Conservation (phyloP, 495 filamentous ascomycete species). For the Aspergillus saccharolyticus region DNA sequence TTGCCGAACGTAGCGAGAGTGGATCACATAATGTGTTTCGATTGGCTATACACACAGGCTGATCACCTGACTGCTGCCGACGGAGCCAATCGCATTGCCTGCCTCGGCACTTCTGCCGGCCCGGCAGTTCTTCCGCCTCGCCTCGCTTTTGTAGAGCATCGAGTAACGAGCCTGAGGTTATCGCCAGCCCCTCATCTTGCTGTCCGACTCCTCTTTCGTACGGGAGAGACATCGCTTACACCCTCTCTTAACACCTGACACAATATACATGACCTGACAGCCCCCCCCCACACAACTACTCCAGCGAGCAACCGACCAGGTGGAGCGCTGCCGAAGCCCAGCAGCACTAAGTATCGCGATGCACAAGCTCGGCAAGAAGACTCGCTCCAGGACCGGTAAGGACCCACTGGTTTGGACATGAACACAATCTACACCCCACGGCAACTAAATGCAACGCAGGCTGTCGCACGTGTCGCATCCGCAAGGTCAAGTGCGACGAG, state of each 20-base stretch:
- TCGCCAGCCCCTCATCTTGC: not conserved
- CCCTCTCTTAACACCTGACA: not conserved
- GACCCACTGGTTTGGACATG: constrained; percentile 19
- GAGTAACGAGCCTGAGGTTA: too few relatives aligned
- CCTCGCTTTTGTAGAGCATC: too few relatives aligned
- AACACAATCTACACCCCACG: too few relatives aligned
- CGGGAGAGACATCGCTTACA: not conserved
- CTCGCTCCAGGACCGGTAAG: constrained; percentile 32
- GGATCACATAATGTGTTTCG: not conserved
- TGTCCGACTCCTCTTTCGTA: not conserved
- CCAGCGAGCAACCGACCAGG: not conserved
- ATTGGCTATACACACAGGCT: constrained; percentile 4
- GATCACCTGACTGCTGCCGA: constrained; percentile 20
- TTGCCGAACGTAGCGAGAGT: constrained; percentile 4
- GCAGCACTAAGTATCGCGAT: constrained; percentile 14
- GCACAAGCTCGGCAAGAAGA: constrained; percentile 25
- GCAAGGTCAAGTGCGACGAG: constrained; percentile 35
- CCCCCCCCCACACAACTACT: not conserved
- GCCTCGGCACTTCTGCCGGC: constrained; percentile 13
- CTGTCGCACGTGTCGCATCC: constrained; percentile 33
- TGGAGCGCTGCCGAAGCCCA: constrained; percentile 8
- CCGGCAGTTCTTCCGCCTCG: too few relatives aligned
- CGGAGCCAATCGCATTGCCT: constrained; percentile 22
- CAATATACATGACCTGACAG: not conserved
- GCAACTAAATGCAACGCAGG: constrained; percentile 15